A percentile compares a stretch with the other conserved stretches of the same genome.
Evolutionary conservation across 139 green algal genomes (phyloP).

Genomic region (Ostreobium quekettii): DNA sequence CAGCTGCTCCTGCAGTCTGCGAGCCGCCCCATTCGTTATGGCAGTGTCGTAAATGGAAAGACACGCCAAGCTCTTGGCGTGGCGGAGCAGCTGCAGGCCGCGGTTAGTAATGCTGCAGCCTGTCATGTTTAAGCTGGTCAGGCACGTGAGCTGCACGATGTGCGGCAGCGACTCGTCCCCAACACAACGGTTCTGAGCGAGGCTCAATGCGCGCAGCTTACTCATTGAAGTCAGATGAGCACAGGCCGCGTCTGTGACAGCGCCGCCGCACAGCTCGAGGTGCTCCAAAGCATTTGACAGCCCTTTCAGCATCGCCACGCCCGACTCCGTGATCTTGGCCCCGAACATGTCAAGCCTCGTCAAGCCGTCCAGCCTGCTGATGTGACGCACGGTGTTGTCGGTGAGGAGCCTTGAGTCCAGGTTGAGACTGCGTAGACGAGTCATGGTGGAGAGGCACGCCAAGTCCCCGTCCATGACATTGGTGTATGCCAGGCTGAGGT

Average conservation of each 20-base stretch:
- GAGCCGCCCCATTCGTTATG: no score
- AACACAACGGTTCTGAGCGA: not conserved
- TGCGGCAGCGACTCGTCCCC: not conserved
- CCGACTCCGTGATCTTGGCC: not conserved
- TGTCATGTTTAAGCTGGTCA: not conserved
- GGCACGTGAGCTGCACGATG: not conserved
- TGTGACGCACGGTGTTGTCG: not conserved
- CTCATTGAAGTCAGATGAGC: not conserved
- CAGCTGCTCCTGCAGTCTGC: no score
- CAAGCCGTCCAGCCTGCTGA: not conserved
- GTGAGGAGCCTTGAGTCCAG: not conserved
- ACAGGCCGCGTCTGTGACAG: not conserved
- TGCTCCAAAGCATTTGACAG: not conserved
- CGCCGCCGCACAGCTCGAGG: slow-evolving; percentile 2
- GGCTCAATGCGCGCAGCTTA: not conserved
- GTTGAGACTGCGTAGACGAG: not conserved
- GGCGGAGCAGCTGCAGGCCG: not conserved
- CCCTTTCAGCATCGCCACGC: not conserved
- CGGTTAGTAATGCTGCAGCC: not conserved
- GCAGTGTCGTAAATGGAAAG: not conserved
- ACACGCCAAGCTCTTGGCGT: not conserved
- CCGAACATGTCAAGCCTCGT: not conserved
- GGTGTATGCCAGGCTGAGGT: not conserved
- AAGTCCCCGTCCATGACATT: not conserved
- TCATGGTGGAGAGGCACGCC: not conserved